Conservation (phyloP, 1,284 basidiomycete genomes). For the Cutaneotrichosporon dermatis region DNA sequence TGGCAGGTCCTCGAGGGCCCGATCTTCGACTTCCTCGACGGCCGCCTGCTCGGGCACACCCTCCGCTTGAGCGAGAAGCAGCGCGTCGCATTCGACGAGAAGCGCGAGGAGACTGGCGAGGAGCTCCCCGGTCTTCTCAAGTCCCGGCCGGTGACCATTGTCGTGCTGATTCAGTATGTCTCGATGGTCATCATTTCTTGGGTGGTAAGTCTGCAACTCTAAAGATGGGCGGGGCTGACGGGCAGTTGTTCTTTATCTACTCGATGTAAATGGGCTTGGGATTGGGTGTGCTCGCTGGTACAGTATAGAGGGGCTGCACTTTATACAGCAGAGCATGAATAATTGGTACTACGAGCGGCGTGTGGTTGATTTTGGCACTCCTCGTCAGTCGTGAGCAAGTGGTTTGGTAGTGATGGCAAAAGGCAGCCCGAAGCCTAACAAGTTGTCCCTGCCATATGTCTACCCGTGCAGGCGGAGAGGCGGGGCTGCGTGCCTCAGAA, state of each 20-base stretch:
- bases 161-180: conserved; percentile 6
- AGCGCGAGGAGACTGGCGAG: conserved; percentile 56
- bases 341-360: too few species aligned
- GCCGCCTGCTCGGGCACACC: conserved; percentile 25
- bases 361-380: too few species aligned
- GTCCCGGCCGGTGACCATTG: conserved; percentile 2
- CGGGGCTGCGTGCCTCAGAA: too few species aligned
- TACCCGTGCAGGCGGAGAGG: too few species aligned
- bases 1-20: conserved; percentile 40
- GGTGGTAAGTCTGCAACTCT: not conserved
- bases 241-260: conserved; percentile 8
- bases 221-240: too few species aligned
- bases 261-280: not conserved
- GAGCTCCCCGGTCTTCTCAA: conserved; percentile 50
- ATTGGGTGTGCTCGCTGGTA: too few species aligned
- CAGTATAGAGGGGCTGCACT: too few species aligned
- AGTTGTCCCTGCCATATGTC: too few species aligned
- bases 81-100: conserved; percentile 53
- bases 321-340: too few species aligned
- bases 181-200: conserved; percentile 12
- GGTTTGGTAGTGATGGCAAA: too few species aligned
- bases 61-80: conserved; percentile 31
- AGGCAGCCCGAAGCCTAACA: too few species aligned
- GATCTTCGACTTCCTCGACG: conserved; percentile 28
- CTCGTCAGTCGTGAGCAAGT: too few species aligned